Base-by-base conservation (phyloP, 129 eudicot genomes). In the Ambrosia artemisiifolia region DNA sequence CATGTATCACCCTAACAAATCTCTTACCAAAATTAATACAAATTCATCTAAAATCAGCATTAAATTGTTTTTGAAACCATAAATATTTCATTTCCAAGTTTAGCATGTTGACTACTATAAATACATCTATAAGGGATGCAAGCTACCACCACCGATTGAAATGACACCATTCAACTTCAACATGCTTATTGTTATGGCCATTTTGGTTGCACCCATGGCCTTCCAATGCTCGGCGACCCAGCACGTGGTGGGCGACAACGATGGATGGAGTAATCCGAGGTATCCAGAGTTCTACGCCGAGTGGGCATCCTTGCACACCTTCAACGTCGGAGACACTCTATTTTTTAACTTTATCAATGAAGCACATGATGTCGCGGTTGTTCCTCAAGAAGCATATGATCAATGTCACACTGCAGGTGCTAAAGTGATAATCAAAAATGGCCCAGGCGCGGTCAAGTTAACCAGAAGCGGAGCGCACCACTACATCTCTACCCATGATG, bases 131-230 rank as follows among this genome's bases (percentile, higher is more conserved):
- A 55, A 55, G 63, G 9, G 35, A 55, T 55, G 14, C 1, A 55
- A 9, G 63, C n/a, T 20, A 55, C 63, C 63, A 55, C 35, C 63
- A 6, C 5, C 28, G 63, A 20, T 55, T 3, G 20, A 54, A 24
- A 55, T 55, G 63, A 4, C 34, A 55, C 1, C 62, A 19, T 20
- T 55, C 62, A 55, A 2, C 14, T 24, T 7, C 63, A 55, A 55
- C 13, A 54, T 18, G 32, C 61, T 10, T 20, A 55, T 55, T 24
- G 20, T 55, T 3, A 20, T 55, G 63, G 35, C 35, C 63, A 20
- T 55, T 24, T 20, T 55, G 63, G 63, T 55, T 55, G 33, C 63
- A 55, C 28, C 63, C 63, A 55, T 55, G 34, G 63, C 11, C n/a
- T 19, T 55, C 33, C 62, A 2, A 55, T 55, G 62, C 35, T 20